phyloP scores from a whole-genome alignment of 164 flowering plant genomes.

The Vitis rupestris region DNA sequence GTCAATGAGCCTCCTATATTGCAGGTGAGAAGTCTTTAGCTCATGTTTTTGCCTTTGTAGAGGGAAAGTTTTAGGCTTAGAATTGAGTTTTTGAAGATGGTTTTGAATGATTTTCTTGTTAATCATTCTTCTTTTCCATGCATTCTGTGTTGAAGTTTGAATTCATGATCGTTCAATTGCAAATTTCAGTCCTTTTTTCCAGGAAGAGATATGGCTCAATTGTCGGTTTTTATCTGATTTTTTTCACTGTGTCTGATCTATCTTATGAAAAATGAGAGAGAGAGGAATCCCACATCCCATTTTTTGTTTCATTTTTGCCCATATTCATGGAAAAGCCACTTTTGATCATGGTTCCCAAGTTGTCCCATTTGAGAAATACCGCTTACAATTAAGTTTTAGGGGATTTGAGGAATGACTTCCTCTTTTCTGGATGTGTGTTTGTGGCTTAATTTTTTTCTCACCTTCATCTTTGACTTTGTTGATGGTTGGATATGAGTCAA shows the following conservation, averaged over 20 bases:
- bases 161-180: too few relatives aligned
- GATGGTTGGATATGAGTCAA: conserved; percentile 3
- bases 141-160: too few relatives aligned
- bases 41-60: too few relatives aligned
- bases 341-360: neutral
- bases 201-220: too few relatives aligned
- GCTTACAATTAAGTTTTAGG: too few relatives aligned
- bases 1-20: conserved; percentile 27
- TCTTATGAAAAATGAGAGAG: neutral
- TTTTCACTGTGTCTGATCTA: neutral
- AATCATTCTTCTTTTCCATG: too few relatives aligned
- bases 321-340: conserved; percentile 5
- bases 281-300: conserved; percentile 12
- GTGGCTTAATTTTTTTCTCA: neutral
- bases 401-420: neutral
- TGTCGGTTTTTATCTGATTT: neutral
- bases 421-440: conserved; percentile 1
- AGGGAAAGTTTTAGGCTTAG: too few relatives aligned
- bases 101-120: neutral
- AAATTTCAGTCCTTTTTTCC: too few relatives aligned
- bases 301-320: conserved; percentile 2
- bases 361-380: neutral
- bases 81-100: neutral
- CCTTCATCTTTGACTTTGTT: neutral
- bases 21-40: conserved; percentile 26